Percentiles rank a stretch among this genome's conserved stretches.
Evolutionary conservation across 306 rosid genomes (phyloP).

Genomic region (Citrullus mucosospermus): DNA sequence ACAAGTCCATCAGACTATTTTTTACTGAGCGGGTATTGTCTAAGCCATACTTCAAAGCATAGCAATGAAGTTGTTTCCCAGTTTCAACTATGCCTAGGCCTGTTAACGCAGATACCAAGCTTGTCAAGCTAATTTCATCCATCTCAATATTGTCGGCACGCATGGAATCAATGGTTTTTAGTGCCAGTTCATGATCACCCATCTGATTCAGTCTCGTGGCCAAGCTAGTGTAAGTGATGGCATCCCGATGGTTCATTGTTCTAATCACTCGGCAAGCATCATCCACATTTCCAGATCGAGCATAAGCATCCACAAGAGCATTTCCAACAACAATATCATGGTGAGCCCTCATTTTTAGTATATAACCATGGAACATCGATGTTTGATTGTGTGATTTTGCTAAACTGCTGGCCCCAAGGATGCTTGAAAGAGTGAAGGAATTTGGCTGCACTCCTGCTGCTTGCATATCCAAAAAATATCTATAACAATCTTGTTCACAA

Average conservation of each 20-base stretch:
- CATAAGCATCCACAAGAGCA: constrained; percentile 68
- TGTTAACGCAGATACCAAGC: constrained; percentile 60
- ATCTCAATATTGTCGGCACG: constrained; percentile 29
- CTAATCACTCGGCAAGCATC: constrained; percentile 37
- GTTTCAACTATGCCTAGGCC: constrained; percentile 35
- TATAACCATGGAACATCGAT: constrained; percentile 35
- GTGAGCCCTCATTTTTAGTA: constrained; percentile 34
- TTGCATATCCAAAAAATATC: constrained; percentile 37
- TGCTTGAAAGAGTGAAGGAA: constrained; percentile 35
- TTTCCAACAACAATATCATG: constrained; percentile 37
- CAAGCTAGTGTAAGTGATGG: constrained; percentile 50
- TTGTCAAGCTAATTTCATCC: constrained; percentile 49
- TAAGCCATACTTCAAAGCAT: constrained; percentile 41
- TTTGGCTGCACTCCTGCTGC: constrained; percentile 43
- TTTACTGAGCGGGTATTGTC: constrained; percentile 27
- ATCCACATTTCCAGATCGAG: constrained; percentile 31
- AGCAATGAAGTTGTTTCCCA: constrained; percentile 53
- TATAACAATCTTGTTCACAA: constrained; percentile 33
- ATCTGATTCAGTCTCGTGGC: constrained; percentile 42
- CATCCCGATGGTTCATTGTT: constrained; percentile 37
- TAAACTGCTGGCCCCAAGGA: constrained; percentile 31
- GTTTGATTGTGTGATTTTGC: constrained; percentile 30
- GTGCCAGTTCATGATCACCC: constrained; percentile 38
- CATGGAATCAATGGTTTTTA: constrained; percentile 33
- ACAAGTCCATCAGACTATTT: constrained; percentile 41